Base-by-base conservation (phyloP, 2,329 filamentous ascomycete species). In the Rhynchosporium graminicola region DNA sequence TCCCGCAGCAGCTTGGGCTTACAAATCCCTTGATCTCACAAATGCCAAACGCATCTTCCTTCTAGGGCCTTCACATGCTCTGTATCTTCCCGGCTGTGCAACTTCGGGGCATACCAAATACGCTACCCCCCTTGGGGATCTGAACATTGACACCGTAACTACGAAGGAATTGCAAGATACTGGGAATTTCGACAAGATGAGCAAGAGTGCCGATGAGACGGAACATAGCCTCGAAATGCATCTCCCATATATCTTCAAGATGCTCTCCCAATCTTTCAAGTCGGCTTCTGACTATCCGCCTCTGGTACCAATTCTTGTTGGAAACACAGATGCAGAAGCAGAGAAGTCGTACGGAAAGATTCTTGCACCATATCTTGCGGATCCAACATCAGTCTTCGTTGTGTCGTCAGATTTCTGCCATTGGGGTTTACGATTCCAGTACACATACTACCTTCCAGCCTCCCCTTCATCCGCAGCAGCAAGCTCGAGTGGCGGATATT, bases 161-260 rank as follows among this genome's bases (percentile, higher is more conserved):
- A 80, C 85, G 0, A 70, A 79, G 43, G 74, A 80, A 64, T 76
- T 91, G 20, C 73, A 80, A 58, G 71, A 76, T 2, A 83, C 81
- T 3, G 79, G 78, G n/a, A 78, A 80, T 60, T 89, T 90, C 73
- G 77, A 82, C 20, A 79, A 82, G 58, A 95, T 97, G 80, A 85
- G 83, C 1, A 77, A 76, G 20, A 71, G 79, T 3, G 80, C 86
- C 5, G 95, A 99, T 72, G 84, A 92, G 65, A 83, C 84, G 4
- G 95, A 99, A 76, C 95, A 99, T 77, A 97, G 91, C 57, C 83
- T 98, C 1, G 95, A 99, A 79, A 96, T 99, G 89, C 95, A 99
- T 70, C 82, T 98, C 8, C 94, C 95, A 0, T 97, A 96, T 73
- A 89, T 98, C 66, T 93, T 92, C 80, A 92, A 93, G 73, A 86